A percentile compares a stretch with the other conserved stretches of the same genome.
These are phyloP conservation scores for Penicillium pancosmium DNA, from an alignment of 495 filamentous ascomycete genomes.

Conservation along the genomic window DNA sequence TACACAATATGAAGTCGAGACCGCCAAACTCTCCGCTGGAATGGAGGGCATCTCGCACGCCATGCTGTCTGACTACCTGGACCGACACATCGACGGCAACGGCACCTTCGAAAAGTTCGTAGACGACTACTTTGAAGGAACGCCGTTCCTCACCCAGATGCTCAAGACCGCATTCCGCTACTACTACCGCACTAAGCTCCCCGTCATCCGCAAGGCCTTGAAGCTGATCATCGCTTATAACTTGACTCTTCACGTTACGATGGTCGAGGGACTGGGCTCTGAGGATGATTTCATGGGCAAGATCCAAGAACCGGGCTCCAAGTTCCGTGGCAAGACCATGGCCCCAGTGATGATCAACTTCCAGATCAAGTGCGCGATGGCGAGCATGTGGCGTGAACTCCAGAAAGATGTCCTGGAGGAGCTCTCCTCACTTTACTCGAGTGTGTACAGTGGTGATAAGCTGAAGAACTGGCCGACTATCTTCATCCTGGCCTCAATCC, in stretches of 20 bases:
- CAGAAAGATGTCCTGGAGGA: constrained; percentile 94
- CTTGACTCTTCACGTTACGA: constrained; percentile 85
- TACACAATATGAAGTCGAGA: constrained; percentile 78
- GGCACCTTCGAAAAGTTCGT: constrained; percentile 82
- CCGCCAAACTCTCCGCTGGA: constrained; percentile 81
- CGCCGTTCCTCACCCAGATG: constrained; percentile 88
- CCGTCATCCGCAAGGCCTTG: constrained; percentile 86
- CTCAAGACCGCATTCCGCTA: constrained; percentile 91
- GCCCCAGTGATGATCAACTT: constrained; percentile 98
- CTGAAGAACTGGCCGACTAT: constrained; percentile 98
- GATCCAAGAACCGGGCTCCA: constrained; percentile 76
- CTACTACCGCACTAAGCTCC: constrained; percentile 78
- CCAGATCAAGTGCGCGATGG: constrained; percentile 93
- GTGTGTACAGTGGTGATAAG: constrained; percentile 90
- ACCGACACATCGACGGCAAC: constrained; percentile 85
- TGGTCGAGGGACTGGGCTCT: constrained; percentile 84
- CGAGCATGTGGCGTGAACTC: constrained; percentile 93
- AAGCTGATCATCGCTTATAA: constrained; percentile 93
- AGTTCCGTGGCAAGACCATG: constrained; percentile 82
- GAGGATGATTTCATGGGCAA: constrained; percentile 76
- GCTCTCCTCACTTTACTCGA: constrained; percentile 84
- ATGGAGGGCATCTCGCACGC: constrained; percentile 78
- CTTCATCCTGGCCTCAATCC: constrained; percentile 88
- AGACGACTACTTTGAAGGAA: constrained; percentile 92
- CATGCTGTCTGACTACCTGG: constrained; percentile 82